A percentile compares a stretch with the other conserved stretches of the same genome.
These are phyloP conservation scores for Chaetothyriales sp. DNA, from an alignment of 2,329 filamentous ascomycete species.

Conservation along the genomic window DNA sequence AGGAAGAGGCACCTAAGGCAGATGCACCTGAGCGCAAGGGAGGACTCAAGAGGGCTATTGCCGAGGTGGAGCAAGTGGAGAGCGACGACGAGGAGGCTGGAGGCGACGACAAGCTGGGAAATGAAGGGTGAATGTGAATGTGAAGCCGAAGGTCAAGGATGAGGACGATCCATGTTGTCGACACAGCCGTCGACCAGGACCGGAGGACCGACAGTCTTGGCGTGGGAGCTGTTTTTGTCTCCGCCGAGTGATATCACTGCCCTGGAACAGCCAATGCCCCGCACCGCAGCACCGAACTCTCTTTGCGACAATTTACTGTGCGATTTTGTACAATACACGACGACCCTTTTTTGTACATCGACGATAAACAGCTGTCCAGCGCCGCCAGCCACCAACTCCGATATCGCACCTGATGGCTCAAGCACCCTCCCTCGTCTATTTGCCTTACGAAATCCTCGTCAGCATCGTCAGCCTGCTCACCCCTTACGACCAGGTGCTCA, in stretches of 20 bases:
- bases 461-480: neutral
- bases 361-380: neutral
- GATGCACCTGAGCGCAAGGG: constrained; percentile 2
- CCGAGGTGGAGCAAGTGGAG: constrained; percentile 2
- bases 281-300: neutral
- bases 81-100: constrained; percentile 11
- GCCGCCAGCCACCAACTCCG: neutral
- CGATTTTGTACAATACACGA: neutral
- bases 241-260: neutral
- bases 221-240: neutral
- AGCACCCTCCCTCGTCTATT: neutral
- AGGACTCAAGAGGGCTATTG: constrained; percentile 2
- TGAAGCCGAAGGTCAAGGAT: too few species aligned
- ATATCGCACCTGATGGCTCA: neutral
- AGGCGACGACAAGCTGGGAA: constrained; percentile 13
- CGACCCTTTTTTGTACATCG: neutral
- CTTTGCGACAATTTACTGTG: neutral
- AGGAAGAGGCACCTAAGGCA: too few species aligned
- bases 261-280: neutral
- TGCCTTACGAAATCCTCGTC: neutral
- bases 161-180: too few species aligned
- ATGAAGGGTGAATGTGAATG: constrained; percentile 18
- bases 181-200: too few species aligned
- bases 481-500: neutral
- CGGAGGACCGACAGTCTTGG: too few species aligned